A percentile compares a stretch with the other conserved stretches of the same genome.
phyloP scores from a whole-genome alignment of 1,139 yeast species.

The Scheffersomyces segobiensis region DNA sequence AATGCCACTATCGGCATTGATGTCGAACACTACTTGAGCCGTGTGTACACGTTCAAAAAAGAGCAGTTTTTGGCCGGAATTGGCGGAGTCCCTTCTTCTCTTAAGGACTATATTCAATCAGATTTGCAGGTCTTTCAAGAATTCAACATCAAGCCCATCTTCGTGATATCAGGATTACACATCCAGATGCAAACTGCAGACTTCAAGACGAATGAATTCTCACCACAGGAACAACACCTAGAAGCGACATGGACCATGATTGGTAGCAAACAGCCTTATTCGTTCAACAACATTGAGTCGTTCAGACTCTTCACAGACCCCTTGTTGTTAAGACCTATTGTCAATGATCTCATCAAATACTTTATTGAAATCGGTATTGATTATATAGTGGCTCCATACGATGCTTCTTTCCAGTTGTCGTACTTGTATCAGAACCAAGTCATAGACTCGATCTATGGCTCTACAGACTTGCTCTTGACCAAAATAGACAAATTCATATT shows the following conservation, averaged over 20 bases:
- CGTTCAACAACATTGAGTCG: slow-evolving; percentile 34
- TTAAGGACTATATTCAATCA: slow-evolving; percentile 56
- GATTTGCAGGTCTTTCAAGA: slow-evolving; percentile 65
- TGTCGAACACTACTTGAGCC: slow-evolving; percentile 72
- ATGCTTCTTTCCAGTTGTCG: slow-evolving; percentile 78
- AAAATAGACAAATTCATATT: slow-evolving; percentile 70
- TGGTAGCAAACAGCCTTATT: slow-evolving; percentile 25
- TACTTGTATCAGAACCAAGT: slow-evolving; percentile 57
- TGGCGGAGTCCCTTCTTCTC: slow-evolving; percentile 78
- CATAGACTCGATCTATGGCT: slow-evolving; percentile 80
- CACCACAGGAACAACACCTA: slow-evolving; percentile 47
- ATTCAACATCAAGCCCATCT: slow-evolving; percentile 69
- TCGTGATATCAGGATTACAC: slow-evolving; percentile 65
- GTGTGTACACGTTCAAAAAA: slow-evolving; percentile 61
- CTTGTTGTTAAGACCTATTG: slow-evolving; percentile 48
- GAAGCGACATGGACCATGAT: slow-evolving; percentile 49
- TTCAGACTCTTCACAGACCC: slow-evolving; percentile 51
- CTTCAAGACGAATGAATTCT: slow-evolving; percentile 38
- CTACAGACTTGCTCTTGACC: slow-evolving; percentile 73
- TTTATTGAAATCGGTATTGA: slow-evolving; percentile 60
- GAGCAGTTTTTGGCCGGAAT: slow-evolving; percentile 77
- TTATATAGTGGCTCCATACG: slow-evolving; percentile 79
- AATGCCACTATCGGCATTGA: slow-evolving; percentile 82
- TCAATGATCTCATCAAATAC: slow-evolving; percentile 56
- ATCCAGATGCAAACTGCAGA: slow-evolving; percentile 35